Base-by-base conservation (phyloP, 768 basidiomycete species). In the Hysterangium stoloniferum region DNA sequence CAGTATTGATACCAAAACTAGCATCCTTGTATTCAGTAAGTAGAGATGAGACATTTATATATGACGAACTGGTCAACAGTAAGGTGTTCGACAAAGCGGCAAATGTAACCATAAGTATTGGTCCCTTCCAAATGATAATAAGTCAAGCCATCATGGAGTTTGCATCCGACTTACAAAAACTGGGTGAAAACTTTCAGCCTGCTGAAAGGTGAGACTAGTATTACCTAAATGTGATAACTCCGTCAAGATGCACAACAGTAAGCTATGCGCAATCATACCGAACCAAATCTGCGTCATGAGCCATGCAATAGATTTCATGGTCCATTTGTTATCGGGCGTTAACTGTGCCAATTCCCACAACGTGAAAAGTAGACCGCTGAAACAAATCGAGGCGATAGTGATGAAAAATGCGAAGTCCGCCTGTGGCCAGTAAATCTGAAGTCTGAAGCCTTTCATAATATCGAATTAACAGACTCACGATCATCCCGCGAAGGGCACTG, bases 251-350 rank as follows among this genome's bases (percentile, higher is more conserved):
- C 28, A 20, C n/a, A 35, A 11, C 15, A 27, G n/a, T 33, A 19
- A 34, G 50, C 13, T 36, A 12, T 34, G 9, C 45, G 7, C 34
- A 2, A 79, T 82, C 57, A 84, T 86, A 0, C 87, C 86, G 54
- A 90, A 88, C 86, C 88, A 90, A 27, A 91, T 87, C 52, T 89
- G 83, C 2, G 86, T 75, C 82, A 91, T 83, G 8, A 91, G 65
- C 88, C 88, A 92, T 0, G 83, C 77, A 44, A 89, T 89, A 11
- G 72, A 65, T 55, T 71, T 77, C 20, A 71, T 42, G 12, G 60
- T 58, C 71, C 71, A 72, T 22, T 11, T 57, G n/a, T 64, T 65
- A 1, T 62, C 62, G 11, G 66, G 66, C 66, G 52, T 20, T 19
- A n/a, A 17, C 40, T 29, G 54, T 70, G 78, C 76, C n/a, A 80